Base-by-base conservation (phyloP, 495 filamentous ascomycete genomes). In the Ascobolus immersus region DNA sequence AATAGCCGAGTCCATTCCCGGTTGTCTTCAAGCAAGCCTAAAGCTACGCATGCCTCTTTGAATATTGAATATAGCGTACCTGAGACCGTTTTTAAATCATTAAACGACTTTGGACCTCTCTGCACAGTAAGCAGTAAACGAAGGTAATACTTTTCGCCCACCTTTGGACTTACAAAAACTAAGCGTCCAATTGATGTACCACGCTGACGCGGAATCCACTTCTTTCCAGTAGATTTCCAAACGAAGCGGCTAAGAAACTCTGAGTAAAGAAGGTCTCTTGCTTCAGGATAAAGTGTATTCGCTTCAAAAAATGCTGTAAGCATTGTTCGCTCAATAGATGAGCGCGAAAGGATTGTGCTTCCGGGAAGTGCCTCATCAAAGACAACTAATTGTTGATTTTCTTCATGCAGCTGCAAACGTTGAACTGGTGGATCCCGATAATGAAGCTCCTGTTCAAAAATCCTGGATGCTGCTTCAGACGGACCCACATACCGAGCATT, bases 241-340 rank as follows among this genome's bases (percentile, higher is more conserved):
- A 33, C 33, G 37, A 20, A 40, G 33, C 42, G 10, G 10, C 12
- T 10, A 22, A 13, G 38, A 43, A 43, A 39, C 30, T 43, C 19
- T n/a, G 17, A 17, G 40, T 43, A 43, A 5, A 43, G 26, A 5
- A 21, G 40, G 3, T 39, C 2, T 17, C 26, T 13, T 21, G 27
- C 19, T 30, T 43, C 32, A 13, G 17, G 9, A 23, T 40, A 12
- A 10, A 21, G 17, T 5, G 3, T n/a, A 37, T 43, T 43, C 30
- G 40, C 40, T n/a, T 17, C 11, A 36, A 43, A 44, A 21, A 32
- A 44, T 15, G 33, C 41, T 27, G 41, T 44, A 4, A 44, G 22
- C 22, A 12, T 44, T 18, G 23, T 34, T 21, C 22, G 19, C 11
- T 21, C 20, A 5, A 4, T 28, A 27, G 6, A 27, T 12, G 26